Base-by-base conservation (phyloP, 352 stramenopile species). In the Thraustotheca clavata region DNA sequence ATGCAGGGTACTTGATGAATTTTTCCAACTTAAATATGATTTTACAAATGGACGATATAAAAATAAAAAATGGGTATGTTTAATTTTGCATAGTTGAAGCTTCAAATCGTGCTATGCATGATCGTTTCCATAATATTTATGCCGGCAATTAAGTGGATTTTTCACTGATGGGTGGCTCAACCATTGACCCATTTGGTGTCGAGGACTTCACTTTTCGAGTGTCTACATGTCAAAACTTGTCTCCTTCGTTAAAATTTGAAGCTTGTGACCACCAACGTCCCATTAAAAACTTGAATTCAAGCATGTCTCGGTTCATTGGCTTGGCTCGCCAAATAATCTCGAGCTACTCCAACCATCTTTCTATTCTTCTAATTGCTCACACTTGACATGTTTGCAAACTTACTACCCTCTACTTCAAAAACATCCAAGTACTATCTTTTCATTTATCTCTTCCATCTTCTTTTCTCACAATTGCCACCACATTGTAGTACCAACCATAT, bases 211-310 rank as follows among this genome's bases (percentile, higher is more conserved):
- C 11, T 14, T 52, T 52, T 52, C n/a, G 1, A 52, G 43, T 31
- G 43, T 52, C 43, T 24, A 52, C 43, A 24, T 52, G 43, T 11
- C 9, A 14, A 9, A 31, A 18, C 43, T 14, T 52, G 43, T 52
- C 43, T 52, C 43, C 24, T 20, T 31, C n/a, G n/a, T 24, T 20
- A 9, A 52, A 18, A 9, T 31, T 52, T 52, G 43, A 52, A 52
- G 43, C 24, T 52, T 18, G 43, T 52, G 43, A 52, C n/a, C 9
- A 31, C 24, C n/a, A 31, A 31, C 43, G 43, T 31, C 43, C 43
- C 43, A n/a, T 26, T 52, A 31, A 24, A 52, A 52, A 52, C 43
- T 52, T 52, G 43, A 52, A 31, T 52, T 52, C 43, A 52, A 52
- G 43, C 43, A 52, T 52, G 43, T 52, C 43, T 52, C 43, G 14